Evolutionary conservation across 495 filamentous ascomycete species (phyloP).

Genomic region (Astrothelium subdiscretum): DNA sequence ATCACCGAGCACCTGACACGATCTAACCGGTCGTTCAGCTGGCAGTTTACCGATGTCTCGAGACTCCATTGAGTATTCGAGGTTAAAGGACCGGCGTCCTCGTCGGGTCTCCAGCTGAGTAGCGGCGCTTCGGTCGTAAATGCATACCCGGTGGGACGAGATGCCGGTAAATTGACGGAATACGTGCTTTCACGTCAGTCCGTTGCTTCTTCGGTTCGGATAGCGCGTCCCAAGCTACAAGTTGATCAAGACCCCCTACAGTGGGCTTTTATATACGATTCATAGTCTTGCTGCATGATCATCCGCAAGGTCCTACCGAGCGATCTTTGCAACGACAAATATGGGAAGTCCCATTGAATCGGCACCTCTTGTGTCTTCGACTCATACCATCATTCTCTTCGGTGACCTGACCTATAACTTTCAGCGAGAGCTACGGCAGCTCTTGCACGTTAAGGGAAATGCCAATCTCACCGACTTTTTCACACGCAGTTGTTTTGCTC

Average conservation of each 20-base stretch:
- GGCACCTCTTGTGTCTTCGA: neutral
- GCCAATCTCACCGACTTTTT: neutral
- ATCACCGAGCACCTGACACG: neutral
- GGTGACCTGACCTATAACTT: conserved; percentile 4
- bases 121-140: neutral
- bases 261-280: neutral
- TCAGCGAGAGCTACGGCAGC: neutral
- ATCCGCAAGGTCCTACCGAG: neutral
- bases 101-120: neutral
- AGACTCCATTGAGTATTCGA: neutral
- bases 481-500: neutral
- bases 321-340: neutral
- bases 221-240: too few species aligned
- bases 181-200: too few species aligned
- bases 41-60: neutral
- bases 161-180: neutral
- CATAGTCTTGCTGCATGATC: neutral
- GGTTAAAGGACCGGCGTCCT: neutral
- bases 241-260: too few species aligned
- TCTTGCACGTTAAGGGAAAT: conserved; percentile 3
- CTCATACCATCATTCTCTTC: neutral
- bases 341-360: conserved; percentile 1
- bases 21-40: neutral
- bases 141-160: neutral
- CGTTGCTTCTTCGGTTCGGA: too few species aligned